Evolutionary conservation across 176 grass and related monocot species (phyloP), one percentile per base, ranked within the genome.

Genomic region (Carex pumila): DNA sequence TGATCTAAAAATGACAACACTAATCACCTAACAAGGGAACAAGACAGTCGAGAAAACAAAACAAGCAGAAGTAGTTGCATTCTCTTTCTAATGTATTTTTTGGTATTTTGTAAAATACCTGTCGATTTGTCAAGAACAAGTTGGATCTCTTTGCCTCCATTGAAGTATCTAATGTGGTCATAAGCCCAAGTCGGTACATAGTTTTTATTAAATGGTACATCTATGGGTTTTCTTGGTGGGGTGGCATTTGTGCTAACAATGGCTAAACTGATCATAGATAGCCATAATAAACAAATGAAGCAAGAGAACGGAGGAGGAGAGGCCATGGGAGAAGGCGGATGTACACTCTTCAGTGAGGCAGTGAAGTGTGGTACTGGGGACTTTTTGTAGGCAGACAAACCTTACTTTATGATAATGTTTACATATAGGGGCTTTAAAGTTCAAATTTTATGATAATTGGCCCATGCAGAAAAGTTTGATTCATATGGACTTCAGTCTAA

Each of bases 101-200:
- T 67, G 68, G 45, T 10, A 52, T 83, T 83, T 83, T 83, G 1
- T 67, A 25, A 30, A 21, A 29, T 88, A 88, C 94, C 94, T 21
- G 89, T 91, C 70, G 79, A 21, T 68, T 88, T 86, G 85, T 96
- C 94, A 7, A 96, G 86, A 63, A 55, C 76, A 12, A 96, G 94
- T 64, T 85, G 89, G 83, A 91, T 86, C 81, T 96, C 94, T 5
- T 71, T 67, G 49, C 91, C 94, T 47, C 87, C 87, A 90, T 93
- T 89, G 3, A 87, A 3, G 89, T 91, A 93, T 69, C 76, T 87
- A 85, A 96, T 93, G 83, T 96, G 94, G 83, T 95, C 93, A 81
- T 79, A 6, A 85, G 91, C 93, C 93, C 93, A 95, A 39, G 93
- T 92, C 71, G 93, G 93, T 54, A 91, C 93, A 86, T 95, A 95